These are phyloP conservation scores for Exsudoporus frostii DNA, from an alignment of 768 basidiomycete species.

Conservation along the genomic window DNA sequence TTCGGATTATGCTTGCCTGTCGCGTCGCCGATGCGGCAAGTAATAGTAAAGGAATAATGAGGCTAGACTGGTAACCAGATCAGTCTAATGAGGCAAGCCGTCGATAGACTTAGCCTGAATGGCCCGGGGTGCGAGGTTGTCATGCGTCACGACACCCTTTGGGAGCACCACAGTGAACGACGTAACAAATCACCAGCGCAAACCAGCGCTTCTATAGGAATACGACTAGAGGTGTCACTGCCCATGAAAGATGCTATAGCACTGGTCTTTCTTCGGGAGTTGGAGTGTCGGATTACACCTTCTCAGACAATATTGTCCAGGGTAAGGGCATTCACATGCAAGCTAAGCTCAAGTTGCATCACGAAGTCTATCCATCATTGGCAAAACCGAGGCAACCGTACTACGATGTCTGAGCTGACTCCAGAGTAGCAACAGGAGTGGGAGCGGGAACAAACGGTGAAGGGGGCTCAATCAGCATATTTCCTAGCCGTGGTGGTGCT, in stretches of 20 bases:
- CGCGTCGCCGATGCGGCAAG: background rate
- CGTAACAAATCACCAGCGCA: background rate
- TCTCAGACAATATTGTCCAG: background rate
- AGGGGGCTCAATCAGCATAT: constrained; percentile 49
- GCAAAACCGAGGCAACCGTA: background rate
- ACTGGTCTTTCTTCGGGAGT: background rate
- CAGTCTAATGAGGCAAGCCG: too few relatives aligned
- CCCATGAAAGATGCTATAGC: background rate
- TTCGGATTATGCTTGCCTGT: background rate
- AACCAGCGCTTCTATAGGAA: background rate
- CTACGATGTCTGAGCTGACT: constrained; percentile 12
- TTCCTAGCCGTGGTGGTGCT: constrained; percentile 73
- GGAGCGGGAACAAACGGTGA: constrained; percentile 4
- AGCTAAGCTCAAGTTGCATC: background rate
- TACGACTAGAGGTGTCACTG: background rate
- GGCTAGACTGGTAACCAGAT: too few relatives aligned
- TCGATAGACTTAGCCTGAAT: too few relatives aligned
- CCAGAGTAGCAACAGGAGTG: constrained; percentile 12
- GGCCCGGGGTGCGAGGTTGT: too few relatives aligned
- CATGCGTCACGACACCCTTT: background rate
- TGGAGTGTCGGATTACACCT: background rate
- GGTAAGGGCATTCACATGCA: background rate
- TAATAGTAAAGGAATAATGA: too few relatives aligned
- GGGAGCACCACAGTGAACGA: background rate
- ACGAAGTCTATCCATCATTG: constrained; percentile 5